Conservation (phyloP, 805 yeast species). For the Kluyveromyces aestuarii region DNA sequence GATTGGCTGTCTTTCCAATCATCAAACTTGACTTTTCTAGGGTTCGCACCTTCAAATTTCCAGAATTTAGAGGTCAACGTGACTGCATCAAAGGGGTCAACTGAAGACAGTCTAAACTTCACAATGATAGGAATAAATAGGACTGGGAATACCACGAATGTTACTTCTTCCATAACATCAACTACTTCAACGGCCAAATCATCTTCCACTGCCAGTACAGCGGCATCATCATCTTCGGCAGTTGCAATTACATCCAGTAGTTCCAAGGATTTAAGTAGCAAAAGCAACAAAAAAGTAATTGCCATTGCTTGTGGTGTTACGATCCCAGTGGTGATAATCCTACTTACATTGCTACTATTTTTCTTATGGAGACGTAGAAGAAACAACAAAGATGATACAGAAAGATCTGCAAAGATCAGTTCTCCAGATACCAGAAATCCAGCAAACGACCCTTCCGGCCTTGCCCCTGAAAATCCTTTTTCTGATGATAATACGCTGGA, state of each 20-base stretch:
- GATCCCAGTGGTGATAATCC: slow-evolving; percentile 51
- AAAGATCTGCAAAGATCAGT: slow-evolving; percentile 29
- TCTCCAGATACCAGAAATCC: slow-evolving; percentile 32
- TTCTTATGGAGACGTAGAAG: slow-evolving; percentile 49
- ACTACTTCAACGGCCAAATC: slow-evolving; percentile 1
- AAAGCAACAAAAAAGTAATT: slow-evolving; percentile 41
- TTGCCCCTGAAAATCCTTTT: slow-evolving; percentile 21
- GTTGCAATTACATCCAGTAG: slow-evolving; percentile 13
- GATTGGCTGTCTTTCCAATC: slow-evolving; percentile 61
- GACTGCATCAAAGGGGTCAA: slow-evolving; percentile 30
- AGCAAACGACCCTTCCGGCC: slow-evolving; percentile 25
- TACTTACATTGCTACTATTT: slow-evolving; percentile 41
- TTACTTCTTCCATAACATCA: slow-evolving; percentile 21
- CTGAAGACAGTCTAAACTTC: slow-evolving; percentile 36
- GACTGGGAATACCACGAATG: slow-evolving; percentile 4
- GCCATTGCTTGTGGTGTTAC: slow-evolving; percentile 91
- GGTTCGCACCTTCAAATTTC: slow-evolving; percentile 50
- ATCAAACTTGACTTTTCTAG: slow-evolving; percentile 56
- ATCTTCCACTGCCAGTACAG: slow-evolving; percentile 14
- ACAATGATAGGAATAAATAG: slow-evolving; percentile 42
- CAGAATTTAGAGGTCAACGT: slow-evolving; percentile 33
- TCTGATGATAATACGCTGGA: slow-evolving; percentile 16
- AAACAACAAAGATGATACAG: slow-evolving; percentile 26
- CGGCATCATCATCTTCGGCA: background rate
- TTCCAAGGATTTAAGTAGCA: slow-evolving; percentile 5